Conservation (phyloP, 1,284 basidiomycete species). For the Cutaneotrichosporon cavernicola region DNA sequence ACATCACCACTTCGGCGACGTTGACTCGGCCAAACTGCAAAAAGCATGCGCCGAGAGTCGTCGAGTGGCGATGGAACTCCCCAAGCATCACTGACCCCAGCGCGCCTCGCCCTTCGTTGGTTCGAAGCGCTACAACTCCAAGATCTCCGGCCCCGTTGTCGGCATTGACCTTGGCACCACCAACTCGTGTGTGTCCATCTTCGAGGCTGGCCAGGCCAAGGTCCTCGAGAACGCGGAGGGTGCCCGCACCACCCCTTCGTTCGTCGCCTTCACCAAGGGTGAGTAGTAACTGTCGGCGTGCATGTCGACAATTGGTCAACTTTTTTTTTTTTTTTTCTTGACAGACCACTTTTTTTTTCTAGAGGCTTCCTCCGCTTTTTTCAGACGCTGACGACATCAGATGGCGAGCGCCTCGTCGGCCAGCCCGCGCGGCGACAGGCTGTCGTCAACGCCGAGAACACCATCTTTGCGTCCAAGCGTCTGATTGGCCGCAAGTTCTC, state of each 20-base stretch:
- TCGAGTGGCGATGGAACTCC: neutral
- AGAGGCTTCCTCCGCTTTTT: neutral
- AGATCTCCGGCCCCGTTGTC: slow-evolving; percentile 56
- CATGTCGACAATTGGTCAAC: neutral
- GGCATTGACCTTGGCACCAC: slow-evolving; percentile 58
- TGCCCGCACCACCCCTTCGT: slow-evolving; percentile 94
- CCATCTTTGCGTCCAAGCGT: slow-evolving; percentile 94
- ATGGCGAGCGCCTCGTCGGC: slow-evolving; percentile 88
- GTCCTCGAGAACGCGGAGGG: slow-evolving; percentile 98
- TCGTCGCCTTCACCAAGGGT: slow-evolving; percentile 94
- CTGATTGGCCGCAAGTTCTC: slow-evolving; percentile 91
- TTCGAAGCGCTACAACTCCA: slow-evolving; percentile 54
- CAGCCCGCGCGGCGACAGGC: slow-evolving; percentile 96
- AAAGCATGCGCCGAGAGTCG: neutral
- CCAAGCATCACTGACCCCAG: slow-evolving; percentile 19
- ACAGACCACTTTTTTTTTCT: neutral
- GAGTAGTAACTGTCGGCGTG: slow-evolving; percentile 30
- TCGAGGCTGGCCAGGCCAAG: slow-evolving; percentile 91
- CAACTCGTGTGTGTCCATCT: slow-evolving; percentile 90
- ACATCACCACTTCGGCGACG: neutral
- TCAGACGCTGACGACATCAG: slow-evolving; percentile 22
- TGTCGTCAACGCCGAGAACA: slow-evolving; percentile 93
- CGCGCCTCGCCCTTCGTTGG: slow-evolving; percentile 39
- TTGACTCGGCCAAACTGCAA: slow-evolving; percentile 2
- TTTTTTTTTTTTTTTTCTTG: slow-evolving; percentile 1